Conservation (phyloP, 2,329 filamentous ascomycete genomes). For the Scedosporium aurantiacum region DNA sequence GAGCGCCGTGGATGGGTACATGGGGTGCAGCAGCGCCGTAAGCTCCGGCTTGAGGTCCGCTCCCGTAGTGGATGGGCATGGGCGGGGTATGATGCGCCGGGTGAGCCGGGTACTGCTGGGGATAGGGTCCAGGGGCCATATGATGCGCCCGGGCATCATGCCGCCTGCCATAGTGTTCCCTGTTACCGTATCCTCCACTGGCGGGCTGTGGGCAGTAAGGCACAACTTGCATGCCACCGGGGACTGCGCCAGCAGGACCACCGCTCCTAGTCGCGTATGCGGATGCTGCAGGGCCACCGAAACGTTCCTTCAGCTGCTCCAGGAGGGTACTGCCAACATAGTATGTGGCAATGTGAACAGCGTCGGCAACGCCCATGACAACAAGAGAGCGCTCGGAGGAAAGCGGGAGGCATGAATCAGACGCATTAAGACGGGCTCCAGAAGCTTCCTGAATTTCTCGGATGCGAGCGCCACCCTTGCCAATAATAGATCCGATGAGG, state of each 20-base stretch:
- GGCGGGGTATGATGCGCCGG: conserved; percentile 52
- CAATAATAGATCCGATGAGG: conserved; percentile 96
- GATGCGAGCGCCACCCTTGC: conserved; percentile 90
- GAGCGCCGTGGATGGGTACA: conserved; percentile 61
- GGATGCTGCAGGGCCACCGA: conserved; percentile 91
- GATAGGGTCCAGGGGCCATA: conserved; percentile 62
- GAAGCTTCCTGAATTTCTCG: conserved; percentile 98
- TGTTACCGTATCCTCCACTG: conserved; percentile 72
- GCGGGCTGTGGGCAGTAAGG: conserved; percentile 91
- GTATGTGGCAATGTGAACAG: conserved; percentile 97
- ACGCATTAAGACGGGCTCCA: conserved; percentile 90
- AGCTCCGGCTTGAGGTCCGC: conserved; percentile 48
- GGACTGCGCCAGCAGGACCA: conserved; percentile 83
- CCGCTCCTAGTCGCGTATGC: conserved; percentile 94
- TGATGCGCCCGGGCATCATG: conserved; percentile 64
- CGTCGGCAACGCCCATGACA: conserved; percentile 93
- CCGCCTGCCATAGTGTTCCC: conserved; percentile 69
- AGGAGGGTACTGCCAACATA: conserved; percentile 97
- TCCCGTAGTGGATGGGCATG: conserved; percentile 69
- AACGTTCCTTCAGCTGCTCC: conserved; percentile 93
- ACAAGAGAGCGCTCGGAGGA: conserved; percentile 97
- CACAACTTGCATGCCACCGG: conserved; percentile 98
- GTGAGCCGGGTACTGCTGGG: conserved; percentile 58
- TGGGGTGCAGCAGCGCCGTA: conserved; percentile 69
- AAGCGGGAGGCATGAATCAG: conserved; percentile 83